Base-by-base conservation (phyloP, 164 flowering plant species). In the Nelumbo lutea region DNA sequence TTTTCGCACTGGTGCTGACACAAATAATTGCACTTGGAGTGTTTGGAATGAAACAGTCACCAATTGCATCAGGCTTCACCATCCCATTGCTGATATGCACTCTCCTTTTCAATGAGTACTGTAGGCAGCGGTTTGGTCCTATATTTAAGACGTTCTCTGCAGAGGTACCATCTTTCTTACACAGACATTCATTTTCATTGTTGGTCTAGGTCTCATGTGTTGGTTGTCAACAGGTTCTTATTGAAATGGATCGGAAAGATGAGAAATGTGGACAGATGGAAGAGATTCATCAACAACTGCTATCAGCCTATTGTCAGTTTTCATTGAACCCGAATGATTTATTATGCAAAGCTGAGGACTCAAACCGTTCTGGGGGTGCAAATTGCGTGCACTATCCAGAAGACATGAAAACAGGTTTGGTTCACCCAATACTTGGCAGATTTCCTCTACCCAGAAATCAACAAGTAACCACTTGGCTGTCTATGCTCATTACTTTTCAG, bases 11-110 rank as follows among this genome's bases (percentile, higher is more conserved):
- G 86, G 84, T 91, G 69, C 69, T 96, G 66, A 72, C 85, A 27
- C 99, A 96, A 78, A 71, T 88, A 50, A 87, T 93, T 72, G 97
- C 96, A 64, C 78, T 89, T 59, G 95, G 95, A 9, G 86, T 93
- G 27, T 93, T 96, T 75, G 93, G 95, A 44, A 15, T 88, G n/a
- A 96, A 91, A 73, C 27, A 65, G 10, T 83, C 96, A 2, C 84
- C 96, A 57, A 65, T 86, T 52, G 89, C 98, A 2, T 80, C 93
- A 3, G 90, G 92, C 51, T 91, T 93, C 80, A 91, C 87, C 61
- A 76, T 91, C 59, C 91, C 95, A 6, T 56, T 93, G 68, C 68
- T 89, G 27, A 80, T 90, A 61, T 71, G 73, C 68, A 96, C 98
- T 5, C 83, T 96, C 51, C 86, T 96, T 43, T 96, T 93, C 77